Percentiles rank a stretch among this genome's conserved stretches.
phyloP scores from a whole-genome alignment of 1,284 basidiomycete genomes.

The Melampsora americana region DNA sequence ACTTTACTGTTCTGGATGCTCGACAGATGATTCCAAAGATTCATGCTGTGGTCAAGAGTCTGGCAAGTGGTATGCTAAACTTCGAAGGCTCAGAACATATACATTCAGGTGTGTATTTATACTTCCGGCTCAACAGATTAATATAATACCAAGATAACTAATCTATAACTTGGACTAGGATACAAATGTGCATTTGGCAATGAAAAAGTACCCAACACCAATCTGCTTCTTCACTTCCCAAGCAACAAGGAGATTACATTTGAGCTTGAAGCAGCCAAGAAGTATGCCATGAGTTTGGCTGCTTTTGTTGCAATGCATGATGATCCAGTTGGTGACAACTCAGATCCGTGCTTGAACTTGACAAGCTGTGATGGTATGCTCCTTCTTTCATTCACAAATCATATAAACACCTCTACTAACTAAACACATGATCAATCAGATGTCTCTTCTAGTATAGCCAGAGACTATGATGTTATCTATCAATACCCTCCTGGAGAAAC shows the following conservation, averaged over 20 bases:
- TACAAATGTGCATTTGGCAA: slow-evolving; percentile 6
- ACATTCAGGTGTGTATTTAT: not conserved
- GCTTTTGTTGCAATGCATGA: too few relatives aligned
- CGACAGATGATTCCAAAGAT: too few relatives aligned
- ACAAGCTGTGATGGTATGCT: too few relatives aligned
- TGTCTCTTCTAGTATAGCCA: too few relatives aligned
- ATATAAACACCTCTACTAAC: too few relatives aligned
- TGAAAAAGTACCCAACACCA: not conserved
- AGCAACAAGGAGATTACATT: not conserved
- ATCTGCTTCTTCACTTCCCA: not conserved
- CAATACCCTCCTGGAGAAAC: too few relatives aligned
- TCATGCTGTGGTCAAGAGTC: slow-evolving; percentile 9
- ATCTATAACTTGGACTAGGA: not conserved
- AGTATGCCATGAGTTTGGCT: not conserved
- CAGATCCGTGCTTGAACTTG: too few relatives aligned
- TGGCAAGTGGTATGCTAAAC: slow-evolving; percentile 6
- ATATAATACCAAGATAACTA: not conserved
- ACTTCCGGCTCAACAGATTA: not conserved
- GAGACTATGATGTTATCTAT: too few relatives aligned
- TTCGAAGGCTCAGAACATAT: slow-evolving; percentile 4
- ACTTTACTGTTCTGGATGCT: too few relatives aligned
- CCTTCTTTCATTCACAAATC: too few relatives aligned
- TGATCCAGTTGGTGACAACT: too few relatives aligned
- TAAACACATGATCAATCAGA: too few relatives aligned
- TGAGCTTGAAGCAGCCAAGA: not conserved